Percentiles rank a stretch among this genome's conserved stretches.
Conservation (phyloP, 2,329 filamentous ascomycete species). For the Nemania sp. region DNA sequence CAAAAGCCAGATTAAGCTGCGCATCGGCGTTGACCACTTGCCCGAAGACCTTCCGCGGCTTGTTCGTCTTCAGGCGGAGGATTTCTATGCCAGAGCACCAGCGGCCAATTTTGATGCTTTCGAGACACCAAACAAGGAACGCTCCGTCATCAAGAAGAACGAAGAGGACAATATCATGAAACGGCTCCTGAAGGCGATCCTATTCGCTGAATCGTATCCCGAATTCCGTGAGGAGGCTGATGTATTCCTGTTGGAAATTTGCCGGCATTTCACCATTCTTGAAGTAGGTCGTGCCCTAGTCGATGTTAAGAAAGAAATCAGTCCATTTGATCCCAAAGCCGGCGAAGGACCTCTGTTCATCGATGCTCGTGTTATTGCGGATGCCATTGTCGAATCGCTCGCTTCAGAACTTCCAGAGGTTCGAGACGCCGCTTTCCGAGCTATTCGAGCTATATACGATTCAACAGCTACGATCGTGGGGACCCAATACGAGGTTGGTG, state of each 20-base stretch:
- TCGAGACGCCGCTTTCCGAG: slow-evolving; percentile 79
- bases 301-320: slow-evolving; percentile 74
- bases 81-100: slow-evolving; percentile 73
- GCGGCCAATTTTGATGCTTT: slow-evolving; percentile 73
- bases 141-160: slow-evolving; percentile 84
- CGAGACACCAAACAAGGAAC: slow-evolving; percentile 75
- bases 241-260: slow-evolving; percentile 77
- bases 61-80: slow-evolving; percentile 86
- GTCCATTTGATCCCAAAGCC: slow-evolving; percentile 80
- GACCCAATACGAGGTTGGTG: slow-evolving; percentile 69
- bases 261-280: slow-evolving; percentile 86
- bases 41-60: slow-evolving; percentile 87
- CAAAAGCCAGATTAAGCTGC: slow-evolving; percentile 85
- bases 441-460: slow-evolving; percentile 78
- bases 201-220: slow-evolving; percentile 81
- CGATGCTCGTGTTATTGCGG: slow-evolving; percentile 83
- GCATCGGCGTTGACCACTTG: slow-evolving; percentile 83
- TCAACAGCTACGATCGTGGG: slow-evolving; percentile 81
- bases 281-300: slow-evolving; percentile 87
- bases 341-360: slow-evolving; percentile 88
- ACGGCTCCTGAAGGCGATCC: slow-evolving; percentile 84
- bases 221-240: slow-evolving; percentile 79
- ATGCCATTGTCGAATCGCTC: slow-evolving; percentile 87
- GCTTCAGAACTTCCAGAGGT: slow-evolving; percentile 82
- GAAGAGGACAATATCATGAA: slow-evolving; percentile 82